A percentile compares a stretch with the other conserved stretches of the same genome.
Conservation (phyloP, 176 grass and related monocot genomes). For the Eremochloa ophiuroides region DNA sequence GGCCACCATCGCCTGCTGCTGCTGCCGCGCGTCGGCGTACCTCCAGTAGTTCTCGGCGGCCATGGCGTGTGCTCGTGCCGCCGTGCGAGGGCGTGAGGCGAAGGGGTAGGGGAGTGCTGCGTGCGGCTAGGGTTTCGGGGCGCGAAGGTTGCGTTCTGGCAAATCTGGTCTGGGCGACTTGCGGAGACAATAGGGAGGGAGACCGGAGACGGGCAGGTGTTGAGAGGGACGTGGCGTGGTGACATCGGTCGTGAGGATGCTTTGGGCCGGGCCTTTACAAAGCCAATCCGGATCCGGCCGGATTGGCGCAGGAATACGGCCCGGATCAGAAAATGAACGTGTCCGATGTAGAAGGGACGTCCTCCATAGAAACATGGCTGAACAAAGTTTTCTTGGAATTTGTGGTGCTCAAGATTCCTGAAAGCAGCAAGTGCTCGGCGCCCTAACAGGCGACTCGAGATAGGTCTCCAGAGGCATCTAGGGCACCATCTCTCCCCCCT, state of each 20-base stretch:
- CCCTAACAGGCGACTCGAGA: no score
- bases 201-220: not conserved
- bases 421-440: no score
- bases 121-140: conserved; percentile 41
- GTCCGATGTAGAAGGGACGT: no score
- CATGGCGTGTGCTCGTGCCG: conserved; percentile 23
- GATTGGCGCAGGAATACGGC: no score
- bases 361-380: no score
- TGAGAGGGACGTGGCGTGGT: not conserved
- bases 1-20: conserved; percentile 48
- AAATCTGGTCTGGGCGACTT: not conserved
- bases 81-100: not conserved
- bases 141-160: not conserved
- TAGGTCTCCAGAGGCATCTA: no score
- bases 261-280: not conserved
- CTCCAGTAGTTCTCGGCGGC: conserved; percentile 89
- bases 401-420: no score
- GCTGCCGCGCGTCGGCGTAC: conserved; percentile 72
- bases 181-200: not conserved
- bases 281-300: no score
- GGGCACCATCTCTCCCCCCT: no score
- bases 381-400: no score
- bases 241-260: not conserved
- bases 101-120: not conserved
- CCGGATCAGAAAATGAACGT: no score